Conservation (phyloP, 441 rosid species). For the Aquilaria agallochum region DNA sequence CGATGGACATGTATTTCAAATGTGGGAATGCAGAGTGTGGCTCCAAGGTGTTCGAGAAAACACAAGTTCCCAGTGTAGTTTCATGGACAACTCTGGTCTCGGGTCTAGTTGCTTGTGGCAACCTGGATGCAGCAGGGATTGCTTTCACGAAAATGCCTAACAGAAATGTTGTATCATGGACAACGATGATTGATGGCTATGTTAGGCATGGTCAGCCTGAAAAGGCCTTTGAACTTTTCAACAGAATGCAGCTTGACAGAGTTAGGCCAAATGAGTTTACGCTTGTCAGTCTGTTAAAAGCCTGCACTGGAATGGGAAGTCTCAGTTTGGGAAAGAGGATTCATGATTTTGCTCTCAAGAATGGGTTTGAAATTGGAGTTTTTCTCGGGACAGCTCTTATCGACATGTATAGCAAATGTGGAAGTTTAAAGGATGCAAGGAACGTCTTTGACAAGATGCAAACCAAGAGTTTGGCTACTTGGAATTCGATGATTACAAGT, state of each 20-base stretch:
- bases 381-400: conserved; percentile 33
- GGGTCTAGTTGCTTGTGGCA: conserved; percentile 34
- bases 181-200: conserved; percentile 29
- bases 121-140: conserved; percentile 20
- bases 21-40: conserved; percentile 36
- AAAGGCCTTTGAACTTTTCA: conserved; percentile 25
- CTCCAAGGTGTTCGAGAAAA: conserved; percentile 30
- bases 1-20: conserved; percentile 30
- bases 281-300: conserved; percentile 29
- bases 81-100: conserved; percentile 54
- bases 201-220: conserved; percentile 25
- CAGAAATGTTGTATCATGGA: conserved; percentile 23
- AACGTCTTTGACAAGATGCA: conserved; percentile 39
- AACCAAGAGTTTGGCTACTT: conserved; percentile 24
- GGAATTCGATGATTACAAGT: conserved; percentile 27
- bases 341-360: conserved; percentile 24
- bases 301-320: conserved; percentile 23
- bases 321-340: conserved; percentile 11
- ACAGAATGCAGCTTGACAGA: conserved; percentile 18
- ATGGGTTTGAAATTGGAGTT: conserved; percentile 36
- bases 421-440: conserved; percentile 46
- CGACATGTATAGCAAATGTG: conserved; percentile 68
- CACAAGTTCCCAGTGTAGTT: conserved; percentile 39
- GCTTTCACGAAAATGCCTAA: conserved; percentile 20
- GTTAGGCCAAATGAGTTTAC: conserved; percentile 23